Conservation (phyloP, 2,329 filamentous ascomycete species). For the Scleromitrula shiraiana region DNA sequence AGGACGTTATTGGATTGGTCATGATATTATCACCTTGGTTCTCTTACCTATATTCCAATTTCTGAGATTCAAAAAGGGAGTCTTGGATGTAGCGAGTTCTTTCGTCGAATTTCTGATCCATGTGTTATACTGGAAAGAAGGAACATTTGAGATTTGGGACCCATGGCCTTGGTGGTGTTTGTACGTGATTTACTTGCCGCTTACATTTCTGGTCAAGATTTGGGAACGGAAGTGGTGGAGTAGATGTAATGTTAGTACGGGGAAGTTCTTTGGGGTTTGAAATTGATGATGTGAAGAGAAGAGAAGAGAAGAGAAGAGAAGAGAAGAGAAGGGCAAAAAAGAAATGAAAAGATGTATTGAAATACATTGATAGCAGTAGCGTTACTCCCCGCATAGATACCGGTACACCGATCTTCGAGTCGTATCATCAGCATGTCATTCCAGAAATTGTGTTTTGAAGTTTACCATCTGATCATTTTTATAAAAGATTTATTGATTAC, state of each 20-base stretch:
- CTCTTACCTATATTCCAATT: conserved; percentile 37
- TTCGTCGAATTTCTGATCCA: conserved; percentile 31
- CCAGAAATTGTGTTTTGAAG: no score
- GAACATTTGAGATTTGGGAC: conserved; percentile 45
- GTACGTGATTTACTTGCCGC: conserved; percentile 49
- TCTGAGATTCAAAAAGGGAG: conserved; percentile 20
- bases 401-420: no score
- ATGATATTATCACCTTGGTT: conserved; percentile 47
- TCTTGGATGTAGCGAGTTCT: conserved; percentile 17
- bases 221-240: conserved; percentile 46
- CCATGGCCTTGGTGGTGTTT: conserved; percentile 49
- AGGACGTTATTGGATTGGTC: conserved; percentile 57
- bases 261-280: conserved; percentile 42
- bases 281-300: not conserved
- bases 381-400: no score
- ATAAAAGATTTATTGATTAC: no score
- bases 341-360: not conserved
- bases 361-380: no score
- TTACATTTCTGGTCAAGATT: conserved; percentile 40
- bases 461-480: no score
- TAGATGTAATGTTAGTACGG: conserved; percentile 60
- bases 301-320: no score
- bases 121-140: conserved; percentile 45
- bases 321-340: not conserved
- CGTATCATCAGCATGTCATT: no score